Percentiles rank a stretch among this genome's conserved stretches.
These are phyloP conservation scores for Coniosporium tulheliwenetii DNA, from an alignment of 2,329 filamentous ascomycete species.

Conservation along the genomic window DNA sequence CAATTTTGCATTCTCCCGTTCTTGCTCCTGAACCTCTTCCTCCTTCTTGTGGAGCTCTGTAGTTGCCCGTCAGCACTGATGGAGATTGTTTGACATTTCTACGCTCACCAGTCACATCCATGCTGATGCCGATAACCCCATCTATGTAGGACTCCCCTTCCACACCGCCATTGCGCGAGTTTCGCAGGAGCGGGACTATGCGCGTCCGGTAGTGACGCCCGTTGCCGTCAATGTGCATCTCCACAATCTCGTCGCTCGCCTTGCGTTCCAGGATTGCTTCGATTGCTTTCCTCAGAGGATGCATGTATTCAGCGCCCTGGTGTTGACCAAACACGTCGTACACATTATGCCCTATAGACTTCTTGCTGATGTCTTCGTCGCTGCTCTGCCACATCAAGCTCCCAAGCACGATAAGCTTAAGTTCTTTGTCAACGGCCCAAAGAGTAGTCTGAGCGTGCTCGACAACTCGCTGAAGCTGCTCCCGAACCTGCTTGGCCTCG, in stretches of 20 bases:
- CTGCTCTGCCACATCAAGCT: constrained; percentile 29
- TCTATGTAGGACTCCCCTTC: constrained; percentile 41
- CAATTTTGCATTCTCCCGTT: constrained; percentile 52
- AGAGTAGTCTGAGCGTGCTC: constrained; percentile 61
- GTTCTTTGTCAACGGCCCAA: constrained; percentile 51
- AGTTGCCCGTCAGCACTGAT: background rate
- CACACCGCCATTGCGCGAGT: constrained; percentile 36
- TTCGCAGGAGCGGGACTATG: constrained; percentile 49
- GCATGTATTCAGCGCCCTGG: constrained; percentile 15
- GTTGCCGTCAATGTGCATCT: constrained; percentile 41
- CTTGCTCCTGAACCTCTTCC: constrained; percentile 45
- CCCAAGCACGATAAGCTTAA: constrained; percentile 51
- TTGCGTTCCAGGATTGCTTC: constrained; percentile 49
- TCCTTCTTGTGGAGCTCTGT: constrained; percentile 48
- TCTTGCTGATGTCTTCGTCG: constrained; percentile 18
- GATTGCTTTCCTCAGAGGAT: constrained; percentile 39
- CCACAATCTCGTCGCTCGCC: constrained; percentile 43
- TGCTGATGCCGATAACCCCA: constrained; percentile 63
- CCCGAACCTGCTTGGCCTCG: constrained; percentile 48
- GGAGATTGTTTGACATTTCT: background rate
- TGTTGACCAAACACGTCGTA: constrained; percentile 33
- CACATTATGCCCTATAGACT: constrained; percentile 42
- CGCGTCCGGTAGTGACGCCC: constrained; percentile 56
- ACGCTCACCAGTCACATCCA: constrained; percentile 47
- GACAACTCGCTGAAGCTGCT: constrained; percentile 58